A percentile compares a stretch with the other conserved stretches of the same genome.
Evolutionary conservation across 75 land plant species (phyloP).

Genomic region (Sequoiadendron giganteum): DNA sequence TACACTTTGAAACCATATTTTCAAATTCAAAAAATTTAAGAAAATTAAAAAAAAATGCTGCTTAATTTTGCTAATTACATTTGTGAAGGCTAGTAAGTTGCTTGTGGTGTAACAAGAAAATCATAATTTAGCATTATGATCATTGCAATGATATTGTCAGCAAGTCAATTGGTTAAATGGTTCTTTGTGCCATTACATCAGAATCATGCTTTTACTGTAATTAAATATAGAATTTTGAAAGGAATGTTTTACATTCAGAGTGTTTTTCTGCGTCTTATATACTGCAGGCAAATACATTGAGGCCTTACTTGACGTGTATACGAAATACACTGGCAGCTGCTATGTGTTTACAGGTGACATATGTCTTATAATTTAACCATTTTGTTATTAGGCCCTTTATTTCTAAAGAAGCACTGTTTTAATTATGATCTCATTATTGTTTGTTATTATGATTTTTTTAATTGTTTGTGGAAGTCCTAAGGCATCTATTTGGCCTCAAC

Average conservation of each 20-base stretch:
- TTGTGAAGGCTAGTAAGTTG: background rate
- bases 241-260: background rate
- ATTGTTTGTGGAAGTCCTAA: background rate
- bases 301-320: constrained; percentile 79
- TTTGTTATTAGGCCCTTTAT: background rate
- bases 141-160: background rate
- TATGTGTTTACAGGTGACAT: constrained; percentile 74
- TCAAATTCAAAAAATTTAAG: background rate
- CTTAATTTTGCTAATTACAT: background rate
- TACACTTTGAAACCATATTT: background rate
- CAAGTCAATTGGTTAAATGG: no score
- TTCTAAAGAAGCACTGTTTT: background rate
- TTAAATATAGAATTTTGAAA: background rate
- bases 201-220: background rate
- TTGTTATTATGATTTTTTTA: background rate
- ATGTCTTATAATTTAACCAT: background rate
- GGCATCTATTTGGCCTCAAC: background rate
- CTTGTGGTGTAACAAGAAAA: background rate
- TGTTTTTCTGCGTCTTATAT: background rate
- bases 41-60: background rate
- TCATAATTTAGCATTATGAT: background rate
- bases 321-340: constrained; percentile 87
- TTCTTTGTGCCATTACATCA: background rate
- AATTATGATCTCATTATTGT: background rate
- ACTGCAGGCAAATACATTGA: constrained; percentile 60